Conservation (phyloP, 371 early-diverging fungal species). For the Mucor racemosus region DNA sequence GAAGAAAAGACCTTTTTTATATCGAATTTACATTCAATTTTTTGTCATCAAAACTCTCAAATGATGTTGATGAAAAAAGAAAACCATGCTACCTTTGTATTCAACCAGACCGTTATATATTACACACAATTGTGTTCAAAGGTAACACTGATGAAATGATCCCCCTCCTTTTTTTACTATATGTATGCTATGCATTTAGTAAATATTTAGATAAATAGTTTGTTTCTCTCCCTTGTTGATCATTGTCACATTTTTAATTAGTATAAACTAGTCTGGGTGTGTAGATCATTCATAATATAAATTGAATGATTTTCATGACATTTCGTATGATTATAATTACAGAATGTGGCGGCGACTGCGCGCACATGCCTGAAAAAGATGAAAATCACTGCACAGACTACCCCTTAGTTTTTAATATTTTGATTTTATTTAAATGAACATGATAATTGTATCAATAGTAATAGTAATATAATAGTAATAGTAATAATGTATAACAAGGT, state of each 20-base stretch:
- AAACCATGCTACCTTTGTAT: too few species aligned
- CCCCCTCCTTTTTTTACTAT: not conserved
- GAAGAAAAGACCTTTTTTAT: too few species aligned
- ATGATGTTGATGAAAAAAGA: too few species aligned
- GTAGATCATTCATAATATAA: slow-evolving; percentile 1
- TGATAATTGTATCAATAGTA: not conserved
- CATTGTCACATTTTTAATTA: slow-evolving; percentile 1
- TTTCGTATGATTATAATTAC: not conserved
- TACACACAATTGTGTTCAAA: too few species aligned
- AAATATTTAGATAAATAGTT: not conserved
- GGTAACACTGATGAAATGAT: too few species aligned
- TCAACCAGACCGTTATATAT: too few species aligned
- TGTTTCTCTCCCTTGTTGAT: slow-evolving; percentile 3
- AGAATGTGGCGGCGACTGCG: not conserved
- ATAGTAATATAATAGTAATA: not conserved
- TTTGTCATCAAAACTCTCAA: too few species aligned
- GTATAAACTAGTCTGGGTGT: not conserved
- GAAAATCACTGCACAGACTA: not conserved
- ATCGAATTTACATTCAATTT: too few species aligned
- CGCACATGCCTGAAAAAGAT: not conserved
- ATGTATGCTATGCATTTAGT: not conserved
- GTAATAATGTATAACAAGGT: not conserved
- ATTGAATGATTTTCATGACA: slow-evolving; percentile 2
- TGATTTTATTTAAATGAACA: not conserved
- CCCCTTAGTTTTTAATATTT: not conserved